A percentile compares a stretch with the other conserved stretches of the same genome.
Conservation (phyloP, 1,284 basidiomycete species). For the Marasmius fiardii region DNA sequence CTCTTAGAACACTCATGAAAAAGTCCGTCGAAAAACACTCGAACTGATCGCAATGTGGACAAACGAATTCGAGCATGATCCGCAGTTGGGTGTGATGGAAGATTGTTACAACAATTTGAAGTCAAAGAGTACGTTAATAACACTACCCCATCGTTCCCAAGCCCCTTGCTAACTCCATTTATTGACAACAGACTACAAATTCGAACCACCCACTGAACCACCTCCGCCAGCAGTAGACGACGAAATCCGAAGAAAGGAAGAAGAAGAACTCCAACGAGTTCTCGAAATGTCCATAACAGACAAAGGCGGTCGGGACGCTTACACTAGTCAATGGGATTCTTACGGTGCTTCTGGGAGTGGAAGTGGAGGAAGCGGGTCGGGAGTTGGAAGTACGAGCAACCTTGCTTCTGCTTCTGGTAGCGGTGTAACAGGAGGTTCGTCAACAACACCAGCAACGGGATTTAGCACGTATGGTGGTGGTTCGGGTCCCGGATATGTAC, state of each 20-base stretch:
- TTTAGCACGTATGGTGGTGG: conserved; percentile 13
- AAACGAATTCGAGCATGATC: conserved; percentile 78
- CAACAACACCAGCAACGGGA: conserved; percentile 20
- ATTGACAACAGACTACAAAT: conserved; percentile 63
- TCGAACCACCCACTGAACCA: conserved; percentile 62
- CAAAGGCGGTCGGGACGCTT: conserved; percentile 64
- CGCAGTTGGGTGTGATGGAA: conserved; percentile 86
- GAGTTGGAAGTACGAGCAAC: conserved; percentile 30
- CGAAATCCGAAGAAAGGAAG: conserved; percentile 78
- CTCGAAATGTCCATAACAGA: conserved; percentile 88
- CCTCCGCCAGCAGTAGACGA: conserved; percentile 73
- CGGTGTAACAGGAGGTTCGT: conserved; percentile 20
- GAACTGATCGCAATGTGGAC: conserved; percentile 83
- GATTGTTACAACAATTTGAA: conserved; percentile 85
- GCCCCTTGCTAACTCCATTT: conserved; percentile 1
- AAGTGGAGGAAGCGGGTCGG: conserved; percentile 31
- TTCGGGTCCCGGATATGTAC: conserved; percentile 14
- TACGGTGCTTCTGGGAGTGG: conserved; percentile 43
- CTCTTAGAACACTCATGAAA: conserved; percentile 79
- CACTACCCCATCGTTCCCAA: conserved; percentile 8
- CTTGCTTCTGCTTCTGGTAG: conserved; percentile 16
- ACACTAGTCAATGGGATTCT: conserved; percentile 42
- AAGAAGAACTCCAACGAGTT: conserved; percentile 89
- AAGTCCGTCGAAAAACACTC: conserved; percentile 79
- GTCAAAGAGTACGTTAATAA: conserved; percentile 68